Conservation (phyloP, 179 eudicot species). For the Corrigiola litoralis region DNA sequence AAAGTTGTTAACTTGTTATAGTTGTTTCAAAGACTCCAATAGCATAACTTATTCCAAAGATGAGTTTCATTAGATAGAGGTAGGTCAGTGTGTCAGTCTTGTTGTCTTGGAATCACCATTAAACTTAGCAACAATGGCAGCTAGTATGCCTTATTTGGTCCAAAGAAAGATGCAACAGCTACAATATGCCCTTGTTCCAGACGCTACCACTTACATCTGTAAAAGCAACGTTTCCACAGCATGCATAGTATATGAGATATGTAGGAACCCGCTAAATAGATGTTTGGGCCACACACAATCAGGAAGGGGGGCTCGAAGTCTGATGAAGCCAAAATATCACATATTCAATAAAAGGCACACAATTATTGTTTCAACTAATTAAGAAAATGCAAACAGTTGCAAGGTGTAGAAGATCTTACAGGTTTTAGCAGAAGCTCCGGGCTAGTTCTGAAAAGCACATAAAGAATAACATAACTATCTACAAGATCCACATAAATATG, state of each 20-base stretch:
- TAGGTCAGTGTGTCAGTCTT: no score
- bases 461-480: constrained; percentile 11
- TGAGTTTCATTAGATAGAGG: no score
- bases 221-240: background rate
- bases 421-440: constrained; percentile 95
- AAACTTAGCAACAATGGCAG: background rate
- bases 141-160: no score
- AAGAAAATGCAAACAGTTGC: constrained; percentile 21
- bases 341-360: background rate
- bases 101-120: no score
- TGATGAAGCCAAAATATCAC: background rate
- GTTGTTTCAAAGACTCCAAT: no score
- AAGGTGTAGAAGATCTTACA: constrained; percentile 42
- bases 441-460: constrained; percentile 76
- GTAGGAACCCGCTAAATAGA: no score
- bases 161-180: background rate
- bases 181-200: background rate
- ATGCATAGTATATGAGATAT: no score
- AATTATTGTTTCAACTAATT: background rate
- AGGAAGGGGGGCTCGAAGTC: no score
- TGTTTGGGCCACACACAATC: no score
- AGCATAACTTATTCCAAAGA: no score
- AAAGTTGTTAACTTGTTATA: no score
- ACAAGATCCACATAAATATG: background rate
- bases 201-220: background rate